Percentiles rank a stretch among this genome's conserved stretches.
These are phyloP conservation scores for Penicillium soppii DNA, from an alignment of 495 filamentous ascomycete species.

Conservation along the genomic window DNA sequence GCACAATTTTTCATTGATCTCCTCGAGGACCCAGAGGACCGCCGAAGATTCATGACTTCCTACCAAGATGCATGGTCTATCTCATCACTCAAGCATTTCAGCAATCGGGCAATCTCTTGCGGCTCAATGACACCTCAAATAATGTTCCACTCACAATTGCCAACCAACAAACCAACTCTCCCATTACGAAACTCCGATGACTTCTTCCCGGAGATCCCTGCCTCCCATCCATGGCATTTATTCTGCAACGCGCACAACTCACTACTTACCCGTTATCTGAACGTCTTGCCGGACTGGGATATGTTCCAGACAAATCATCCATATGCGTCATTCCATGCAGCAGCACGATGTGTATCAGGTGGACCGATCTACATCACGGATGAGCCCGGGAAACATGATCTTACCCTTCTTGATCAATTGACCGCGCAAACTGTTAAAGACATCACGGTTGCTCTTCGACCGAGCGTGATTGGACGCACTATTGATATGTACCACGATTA, in stretches of 20 bases:
- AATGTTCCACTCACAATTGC: slow-evolving; percentile 79
- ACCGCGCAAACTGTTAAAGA: slow-evolving; percentile 64
- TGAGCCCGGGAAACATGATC: slow-evolving; percentile 74
- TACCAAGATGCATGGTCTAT: slow-evolving; percentile 89
- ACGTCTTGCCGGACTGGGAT: slow-evolving; percentile 91
- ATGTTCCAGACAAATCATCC: slow-evolving; percentile 93
- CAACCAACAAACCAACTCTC: slow-evolving; percentile 64
- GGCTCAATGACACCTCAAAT: slow-evolving; percentile 86
- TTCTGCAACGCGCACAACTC: slow-evolving; percentile 91
- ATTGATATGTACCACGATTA: slow-evolving; percentile 74
- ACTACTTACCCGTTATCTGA: slow-evolving; percentile 72
- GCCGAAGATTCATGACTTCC: slow-evolving; percentile 63
- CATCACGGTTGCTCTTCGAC: slow-evolving; percentile 74
- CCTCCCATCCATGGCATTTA: slow-evolving; percentile 88
- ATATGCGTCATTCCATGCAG: slow-evolving; percentile 81
- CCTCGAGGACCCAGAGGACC: slow-evolving; percentile 62
- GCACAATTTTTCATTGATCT: slow-evolving; percentile 85
- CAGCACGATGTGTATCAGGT: slow-evolving; percentile 84
- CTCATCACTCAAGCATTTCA: slow-evolving; percentile 73
- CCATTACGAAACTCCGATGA: slow-evolving; percentile 89
- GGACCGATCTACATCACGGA: slow-evolving; percentile 95
- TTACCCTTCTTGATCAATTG: slow-evolving; percentile 74
- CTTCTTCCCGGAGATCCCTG: slow-evolving; percentile 78
- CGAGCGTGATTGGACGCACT: slow-evolving; percentile 66
- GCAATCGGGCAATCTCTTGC: slow-evolving; percentile 78